These are phyloP conservation scores for Lentinula edodes DNA, from an alignment of 768 basidiomycete genomes.

Conservation along the genomic window DNA sequence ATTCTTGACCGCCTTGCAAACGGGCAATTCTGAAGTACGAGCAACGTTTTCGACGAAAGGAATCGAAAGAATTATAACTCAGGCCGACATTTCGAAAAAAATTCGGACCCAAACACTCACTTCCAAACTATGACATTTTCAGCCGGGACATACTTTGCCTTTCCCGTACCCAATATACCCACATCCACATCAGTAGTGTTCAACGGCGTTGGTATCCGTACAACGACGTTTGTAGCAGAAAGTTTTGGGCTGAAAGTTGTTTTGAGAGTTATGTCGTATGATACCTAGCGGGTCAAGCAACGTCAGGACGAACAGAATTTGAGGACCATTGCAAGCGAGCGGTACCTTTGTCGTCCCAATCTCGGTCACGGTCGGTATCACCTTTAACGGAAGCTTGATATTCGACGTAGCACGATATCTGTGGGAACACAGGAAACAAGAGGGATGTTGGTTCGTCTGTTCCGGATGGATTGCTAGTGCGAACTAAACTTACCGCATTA, in stretches of 20 bases:
- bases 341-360: constrained; percentile 54
- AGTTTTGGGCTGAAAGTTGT: constrained; percentile 90
- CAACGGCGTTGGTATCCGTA: constrained; percentile 93
- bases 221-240: constrained; percentile 85
- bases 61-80: too few species aligned
- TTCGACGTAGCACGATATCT: constrained; percentile 97
- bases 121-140: constrained; percentile 99
- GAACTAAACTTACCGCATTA: constrained; percentile 71
- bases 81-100: too few species aligned
- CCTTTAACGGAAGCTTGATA: constrained; percentile 86
- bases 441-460: neutral
- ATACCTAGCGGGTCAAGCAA: constrained; percentile 36
- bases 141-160: constrained; percentile 94
- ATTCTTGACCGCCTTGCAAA: constrained; percentile 90
- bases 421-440: neutral
- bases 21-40: constrained; percentile 67
- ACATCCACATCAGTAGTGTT: constrained; percentile 92
- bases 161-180: constrained; percentile 78
- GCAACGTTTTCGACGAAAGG: constrained; percentile 4
- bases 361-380: constrained; percentile 90
- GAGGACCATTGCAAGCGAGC: neutral
- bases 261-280: constrained; percentile 84
- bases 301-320: neutral
- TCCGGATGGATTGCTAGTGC: too few species aligned
- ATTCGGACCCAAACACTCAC: constrained; percentile 44